These are phyloP conservation scores for Hypsizygus marmoreus DNA, from an alignment of 768 basidiomycete genomes.

Conservation along the genomic window DNA sequence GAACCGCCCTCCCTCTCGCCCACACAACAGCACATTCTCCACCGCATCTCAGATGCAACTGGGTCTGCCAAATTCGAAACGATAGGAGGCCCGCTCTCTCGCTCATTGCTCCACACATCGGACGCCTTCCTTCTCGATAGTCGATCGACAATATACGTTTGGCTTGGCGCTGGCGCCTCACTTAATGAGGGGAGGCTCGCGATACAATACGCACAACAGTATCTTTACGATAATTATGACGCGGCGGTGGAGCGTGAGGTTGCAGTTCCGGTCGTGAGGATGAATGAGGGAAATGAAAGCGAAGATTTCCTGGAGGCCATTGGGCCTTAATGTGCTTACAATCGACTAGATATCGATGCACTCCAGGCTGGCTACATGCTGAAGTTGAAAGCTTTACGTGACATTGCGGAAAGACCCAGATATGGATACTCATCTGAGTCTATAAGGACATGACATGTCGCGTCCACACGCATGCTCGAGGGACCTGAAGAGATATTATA, in stretches of 20 bases:
- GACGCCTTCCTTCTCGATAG: slow-evolving; percentile 12
- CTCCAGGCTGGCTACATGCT: no score
- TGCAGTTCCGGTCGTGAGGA: slow-evolving; percentile 49
- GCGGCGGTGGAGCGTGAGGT: slow-evolving; percentile 21
- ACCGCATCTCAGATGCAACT: slow-evolving; percentile 8
- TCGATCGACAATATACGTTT: slow-evolving; percentile 53
- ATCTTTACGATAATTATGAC: slow-evolving; percentile 42
- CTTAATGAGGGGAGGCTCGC: slow-evolving; percentile 51
- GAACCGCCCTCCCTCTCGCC: slow-evolving; percentile 5
- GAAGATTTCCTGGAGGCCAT: slow-evolving; percentile 30
- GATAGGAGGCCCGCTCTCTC: not conserved
- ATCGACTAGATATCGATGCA: no score
- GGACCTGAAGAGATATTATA: no score
- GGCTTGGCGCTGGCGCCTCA: slow-evolving; percentile 56
- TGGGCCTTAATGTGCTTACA: slow-evolving; percentile 1
- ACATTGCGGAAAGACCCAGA: no score
- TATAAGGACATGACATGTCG: no score
- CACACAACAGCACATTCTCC: not conserved
- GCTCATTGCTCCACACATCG: not conserved
- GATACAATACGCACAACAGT: slow-evolving; percentile 56
- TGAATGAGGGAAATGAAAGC: slow-evolving; percentile 57
- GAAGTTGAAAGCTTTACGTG: no score
- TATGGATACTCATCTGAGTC: no score
- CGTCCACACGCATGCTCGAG: no score
- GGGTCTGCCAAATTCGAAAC: slow-evolving; percentile 3